A percentile compares a stretch with the other conserved stretches of the same genome.
phyloP scores from a whole-genome alignment of 345 rosid genomes.

The Dimocarpus longan region DNA sequence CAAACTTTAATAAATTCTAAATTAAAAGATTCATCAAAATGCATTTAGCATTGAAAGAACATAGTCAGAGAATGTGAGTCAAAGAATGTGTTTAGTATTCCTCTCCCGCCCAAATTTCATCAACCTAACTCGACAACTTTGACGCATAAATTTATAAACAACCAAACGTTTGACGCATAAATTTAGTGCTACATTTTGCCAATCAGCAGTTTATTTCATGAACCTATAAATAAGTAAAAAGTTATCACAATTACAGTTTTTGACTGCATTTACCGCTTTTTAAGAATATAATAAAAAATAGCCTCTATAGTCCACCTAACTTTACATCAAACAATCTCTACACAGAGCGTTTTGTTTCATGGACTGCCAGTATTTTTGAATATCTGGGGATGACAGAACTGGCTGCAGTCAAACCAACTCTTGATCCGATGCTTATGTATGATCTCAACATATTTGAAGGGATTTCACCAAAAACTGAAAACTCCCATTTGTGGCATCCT shows the following conservation, averaged over 20 bases:
- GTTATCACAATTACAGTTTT: not conserved
- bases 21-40: no score
- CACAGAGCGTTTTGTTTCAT: not conserved
- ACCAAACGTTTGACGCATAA: no score
- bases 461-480: slow-evolving; percentile 16
- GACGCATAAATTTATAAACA: no score
- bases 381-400: not conserved
- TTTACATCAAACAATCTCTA: not conserved
- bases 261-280: not conserved
- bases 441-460: not conserved
- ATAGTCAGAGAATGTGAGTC: no score
- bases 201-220: not conserved
- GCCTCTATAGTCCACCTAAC: not conserved
- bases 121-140: no score
- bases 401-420: not conserved
- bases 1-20: no score
- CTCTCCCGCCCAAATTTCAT: no score
- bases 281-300: not conserved
- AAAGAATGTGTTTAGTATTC: no score
- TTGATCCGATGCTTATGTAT: not conserved
- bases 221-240: not conserved
- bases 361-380: not conserved
- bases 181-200: no score
- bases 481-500: not conserved
- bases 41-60: no score